phyloP scores from a whole-genome alignment of 1,284 basidiomycete species.

The Ustilago esculenta region DNA sequence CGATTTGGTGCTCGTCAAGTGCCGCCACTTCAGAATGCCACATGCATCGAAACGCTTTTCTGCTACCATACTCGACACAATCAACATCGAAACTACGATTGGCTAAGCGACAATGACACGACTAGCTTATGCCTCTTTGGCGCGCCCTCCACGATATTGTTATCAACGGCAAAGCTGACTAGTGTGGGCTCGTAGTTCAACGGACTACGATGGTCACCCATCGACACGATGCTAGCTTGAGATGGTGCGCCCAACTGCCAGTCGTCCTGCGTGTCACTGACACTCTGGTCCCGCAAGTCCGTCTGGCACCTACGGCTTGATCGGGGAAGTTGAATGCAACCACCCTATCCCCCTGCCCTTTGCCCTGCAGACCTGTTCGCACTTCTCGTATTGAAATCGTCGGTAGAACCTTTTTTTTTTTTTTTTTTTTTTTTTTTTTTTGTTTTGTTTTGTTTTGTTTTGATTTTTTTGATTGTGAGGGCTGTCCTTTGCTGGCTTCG shows the following conservation, averaged over 20 bases:
- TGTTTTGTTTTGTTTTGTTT: no score
- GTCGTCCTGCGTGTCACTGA: no score
- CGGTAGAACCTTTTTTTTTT: not conserved
- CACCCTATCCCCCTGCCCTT: conserved; percentile 4
- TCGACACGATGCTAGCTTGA: not conserved
- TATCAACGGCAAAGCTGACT: no score
- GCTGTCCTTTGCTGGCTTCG: not conserved
- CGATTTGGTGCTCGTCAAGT: conserved; percentile 15
- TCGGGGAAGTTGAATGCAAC: not conserved
- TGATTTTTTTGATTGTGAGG: not conserved
- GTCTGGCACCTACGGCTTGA: not conserved
- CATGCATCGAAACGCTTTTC: not conserved
- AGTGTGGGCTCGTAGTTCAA: not conserved
- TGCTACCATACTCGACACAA: no score
- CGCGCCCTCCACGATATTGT: no score
- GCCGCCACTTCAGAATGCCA: not conserved
- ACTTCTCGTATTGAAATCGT: not conserved
- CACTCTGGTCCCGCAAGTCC: no score
- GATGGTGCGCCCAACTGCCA: not conserved
- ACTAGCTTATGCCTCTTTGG: conserved; percentile 2
- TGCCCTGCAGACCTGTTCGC: conserved; percentile 1
- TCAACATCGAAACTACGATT: not conserved
- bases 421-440: no score
- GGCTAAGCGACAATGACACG: conserved; percentile 5
- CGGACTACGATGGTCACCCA: not conserved